Evolutionary conservation across 1,284 basidiomycete species (phyloP), one percentile per base, ranked within the genome.

Genomic region (Malassezia pachydermatis): DNA sequence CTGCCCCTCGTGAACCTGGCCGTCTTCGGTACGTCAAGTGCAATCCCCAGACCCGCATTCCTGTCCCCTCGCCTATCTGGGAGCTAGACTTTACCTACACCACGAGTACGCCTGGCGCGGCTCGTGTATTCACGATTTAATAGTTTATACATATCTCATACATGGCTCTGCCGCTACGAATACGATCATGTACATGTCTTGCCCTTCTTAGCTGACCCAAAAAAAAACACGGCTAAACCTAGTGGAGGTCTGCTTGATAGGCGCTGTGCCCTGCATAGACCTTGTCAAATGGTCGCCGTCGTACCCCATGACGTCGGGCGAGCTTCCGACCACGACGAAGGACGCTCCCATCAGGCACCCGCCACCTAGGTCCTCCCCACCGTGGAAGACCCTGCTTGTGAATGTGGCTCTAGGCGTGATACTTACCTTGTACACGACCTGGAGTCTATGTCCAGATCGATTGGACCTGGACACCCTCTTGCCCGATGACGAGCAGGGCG

Each of bases 51-150:
- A 46, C 33, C n/a, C 44, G 50, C 4, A 47, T 52, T 17, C 50
- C 50, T 17, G 39, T 52, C n/a, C 45, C 50, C 17, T 38, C 50
- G 16, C 50, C 50, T 2, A 37, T 43, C 14, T 46, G 50, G 50
- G 13, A 25, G 20, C 23, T 52, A 7, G 35, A 52, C 36, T 52
- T 52, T 32, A 29, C 29, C 6, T 11, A 19, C 5, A 42, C 50
- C 23, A 47, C 50, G 13, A 34, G 32, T 24, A 33, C 34, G 14
- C 34, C 39, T 16, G 7, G 20, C 5, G 50, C 50, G 19, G 20
- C 23, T 11, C 20, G n/a, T n/a, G 11, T 34, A 11, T 52, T 52
- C 25, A 47, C 40, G 36, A 51, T 51, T 24, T 51, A 41, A 37
- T 41, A 25, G 41, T 25, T 36, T 29, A 35, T 28, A 36, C n/a